phyloP scores from a whole-genome alignment of 805 yeast genomes.

The Schwanniomyces pseudopolymorphus region DNA sequence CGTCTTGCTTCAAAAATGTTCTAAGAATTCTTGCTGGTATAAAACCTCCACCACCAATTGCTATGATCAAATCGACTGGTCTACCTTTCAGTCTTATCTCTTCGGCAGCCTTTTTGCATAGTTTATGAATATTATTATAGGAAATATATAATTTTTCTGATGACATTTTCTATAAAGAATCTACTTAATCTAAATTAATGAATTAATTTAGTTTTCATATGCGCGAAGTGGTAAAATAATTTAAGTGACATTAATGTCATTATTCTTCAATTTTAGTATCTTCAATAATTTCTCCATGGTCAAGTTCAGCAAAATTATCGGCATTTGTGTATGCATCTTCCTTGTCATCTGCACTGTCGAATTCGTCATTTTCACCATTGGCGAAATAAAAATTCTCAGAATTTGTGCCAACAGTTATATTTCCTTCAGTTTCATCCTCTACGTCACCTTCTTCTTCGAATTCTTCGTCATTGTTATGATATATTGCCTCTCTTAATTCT shows the following conservation, averaged over 20 bases:
- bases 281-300: slow-evolving; percentile 27
- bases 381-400: slow-evolving; percentile 31
- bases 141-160: slow-evolving; percentile 59
- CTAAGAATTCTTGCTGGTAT: slow-evolving; percentile 68
- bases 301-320: slow-evolving; percentile 37
- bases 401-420: slow-evolving; percentile 17
- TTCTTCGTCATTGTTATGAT: slow-evolving; percentile 6
- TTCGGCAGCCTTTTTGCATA: slow-evolving; percentile 68
- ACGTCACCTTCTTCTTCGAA: slow-evolving; percentile 15
- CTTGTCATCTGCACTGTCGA: slow-evolving; percentile 17
- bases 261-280: slow-evolving; percentile 24
- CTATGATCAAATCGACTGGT: slow-evolving; percentile 58
- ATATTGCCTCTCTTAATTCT: slow-evolving; percentile 53
- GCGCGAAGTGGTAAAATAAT: neutral
- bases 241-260: neutral
- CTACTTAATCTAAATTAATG: neutral
- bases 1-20: slow-evolving; percentile 57
- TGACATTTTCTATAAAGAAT: slow-evolving; percentile 1
- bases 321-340: neutral
- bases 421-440: slow-evolving; percentile 13
- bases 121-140: slow-evolving; percentile 79
- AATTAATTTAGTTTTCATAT: neutral
- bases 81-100: slow-evolving; percentile 44
- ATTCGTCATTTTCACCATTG: slow-evolving; percentile 42
- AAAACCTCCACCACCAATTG: slow-evolving; percentile 75